Evolutionary conservation across 2,329 filamentous ascomycete species (phyloP).

Genomic region (Talaromyces sp.): DNA sequence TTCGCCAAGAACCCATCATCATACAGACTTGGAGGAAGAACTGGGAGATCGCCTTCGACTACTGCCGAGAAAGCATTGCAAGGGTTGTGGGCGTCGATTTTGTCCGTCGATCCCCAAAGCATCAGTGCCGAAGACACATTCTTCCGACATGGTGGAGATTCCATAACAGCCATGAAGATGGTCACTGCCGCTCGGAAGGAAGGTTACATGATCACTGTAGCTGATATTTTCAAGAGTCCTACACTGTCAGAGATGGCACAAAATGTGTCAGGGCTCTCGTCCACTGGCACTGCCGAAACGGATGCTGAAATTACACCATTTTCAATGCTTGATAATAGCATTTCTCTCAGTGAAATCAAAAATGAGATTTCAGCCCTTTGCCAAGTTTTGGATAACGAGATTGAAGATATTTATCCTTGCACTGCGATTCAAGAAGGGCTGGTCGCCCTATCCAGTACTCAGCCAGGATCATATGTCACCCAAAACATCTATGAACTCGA

Average conservation of each 20-base stretch:
- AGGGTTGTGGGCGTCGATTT: slow-evolving; percentile 9
- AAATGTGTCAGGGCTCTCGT: not conserved
- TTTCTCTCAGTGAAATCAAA: not conserved
- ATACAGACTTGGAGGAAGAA: slow-evolving; percentile 10
- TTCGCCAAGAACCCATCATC: slow-evolving; percentile 5
- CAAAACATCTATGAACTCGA: slow-evolving; percentile 31
- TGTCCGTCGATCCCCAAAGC: slow-evolving; percentile 10
- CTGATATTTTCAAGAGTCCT: slow-evolving; percentile 8
- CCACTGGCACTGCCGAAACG: not conserved
- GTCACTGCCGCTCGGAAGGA: slow-evolving; percentile 9
- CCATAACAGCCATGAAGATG: slow-evolving; percentile 18
- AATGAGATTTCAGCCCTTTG: slow-evolving; percentile 16
- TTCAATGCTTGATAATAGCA: slow-evolving; percentile 2
- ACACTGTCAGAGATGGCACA: slow-evolving; percentile 11
- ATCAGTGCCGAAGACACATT: slow-evolving; percentile 19
- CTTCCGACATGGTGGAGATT: slow-evolving; percentile 23
- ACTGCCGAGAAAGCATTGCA: slow-evolving; percentile 10
- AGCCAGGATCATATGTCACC: slow-evolving; percentile 36
- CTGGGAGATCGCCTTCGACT: slow-evolving; percentile 9
- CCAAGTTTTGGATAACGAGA: slow-evolving; percentile 13
- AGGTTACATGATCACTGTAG: slow-evolving; percentile 8
- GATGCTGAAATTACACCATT: slow-evolving; percentile 1
- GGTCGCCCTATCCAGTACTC: slow-evolving; percentile 32
- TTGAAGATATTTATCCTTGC: slow-evolving; percentile 37
- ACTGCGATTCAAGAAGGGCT: slow-evolving; percentile 41